These are phyloP conservation scores for Epichloe amarillans DNA, from an alignment of 2,329 filamentous ascomycete species.

Conservation along the genomic window DNA sequence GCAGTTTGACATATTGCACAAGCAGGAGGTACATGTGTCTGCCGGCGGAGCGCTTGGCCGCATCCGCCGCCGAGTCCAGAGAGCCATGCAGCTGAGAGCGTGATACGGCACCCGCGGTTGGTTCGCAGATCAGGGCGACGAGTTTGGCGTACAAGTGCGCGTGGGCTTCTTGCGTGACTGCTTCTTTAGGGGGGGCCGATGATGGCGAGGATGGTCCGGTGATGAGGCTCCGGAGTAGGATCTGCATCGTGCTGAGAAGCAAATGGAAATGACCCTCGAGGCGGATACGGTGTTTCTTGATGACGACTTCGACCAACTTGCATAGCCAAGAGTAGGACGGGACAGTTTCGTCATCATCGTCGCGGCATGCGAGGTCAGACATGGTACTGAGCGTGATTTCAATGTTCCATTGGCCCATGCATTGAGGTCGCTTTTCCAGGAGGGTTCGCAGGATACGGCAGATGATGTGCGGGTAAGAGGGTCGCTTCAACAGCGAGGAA, in stretches of 20 bases:
- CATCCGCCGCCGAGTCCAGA: conserved; percentile 47
- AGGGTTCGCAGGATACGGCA: conserved; percentile 31
- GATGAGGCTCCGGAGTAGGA: conserved; percentile 41
- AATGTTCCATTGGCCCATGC: conserved; percentile 45
- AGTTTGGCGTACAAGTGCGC: conserved; percentile 41
- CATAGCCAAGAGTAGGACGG: conserved; percentile 34
- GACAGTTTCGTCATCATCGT: conserved; percentile 13
- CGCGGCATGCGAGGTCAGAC: conserved; percentile 19
- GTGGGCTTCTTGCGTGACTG: conserved; percentile 25
- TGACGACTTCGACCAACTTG: conserved; percentile 40
- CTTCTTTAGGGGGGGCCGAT: not conserved
- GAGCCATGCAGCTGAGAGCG: conserved; percentile 28
- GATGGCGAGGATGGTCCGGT: conserved; percentile 13
- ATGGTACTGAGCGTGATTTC: conserved; percentile 38
- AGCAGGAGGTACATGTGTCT: conserved; percentile 49
- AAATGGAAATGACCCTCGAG: conserved; percentile 50
- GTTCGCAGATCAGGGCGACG: conserved; percentile 46
- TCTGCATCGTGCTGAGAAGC: conserved; percentile 38
- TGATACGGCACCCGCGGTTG: conserved; percentile 41
- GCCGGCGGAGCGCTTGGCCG: conserved; percentile 46
- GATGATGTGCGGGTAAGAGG: conserved; percentile 22
- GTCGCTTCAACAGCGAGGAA: conserved; percentile 19
- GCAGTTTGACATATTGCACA: conserved; percentile 46
- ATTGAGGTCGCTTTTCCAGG: conserved; percentile 34
- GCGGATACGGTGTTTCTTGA: conserved; percentile 46